Evolutionary conservation across 441 rosid genomes (phyloP), one percentile per base, ranked within the genome.

Genomic region (Erysimum pusillum): DNA sequence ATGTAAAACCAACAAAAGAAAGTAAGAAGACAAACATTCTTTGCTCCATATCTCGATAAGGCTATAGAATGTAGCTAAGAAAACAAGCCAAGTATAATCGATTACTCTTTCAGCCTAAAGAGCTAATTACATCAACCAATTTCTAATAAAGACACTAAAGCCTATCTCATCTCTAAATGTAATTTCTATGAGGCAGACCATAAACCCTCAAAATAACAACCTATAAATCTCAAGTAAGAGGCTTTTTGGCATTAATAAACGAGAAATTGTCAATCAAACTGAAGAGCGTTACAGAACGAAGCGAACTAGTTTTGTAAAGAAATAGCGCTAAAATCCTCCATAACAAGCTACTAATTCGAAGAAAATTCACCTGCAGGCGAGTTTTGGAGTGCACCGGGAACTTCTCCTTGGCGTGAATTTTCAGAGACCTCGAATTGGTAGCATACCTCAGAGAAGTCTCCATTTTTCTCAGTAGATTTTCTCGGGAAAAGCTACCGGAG

Each of bases 351-450:
- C 45, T 4, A 62, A 41, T 25, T 45, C 45, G 44, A 61, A 44
- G 66, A 59, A 63, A 7, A 0, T 4, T 25, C 41, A 92, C 98
- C 93, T 90, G 92, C 52, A 90, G 65, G 71, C 58, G 86, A 66
- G 91, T 92, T 13, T 82, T 83, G 67, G 93, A 85, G 79, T 82
- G 86, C 67, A 90, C 80, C 34, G 81, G 72, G 49, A 92, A 36
- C 76, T 86, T 90, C 89, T 95, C 87, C 85, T 95, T 95, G 80
- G 97, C 97, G 69, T 92, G 93, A 79, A 95, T 86, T 81, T 85
- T 86, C 54, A 92, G 77, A 61, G 88, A 79, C 78, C 76, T 95
- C 65, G 92, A 86, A 64, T 86, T 92, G 34, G 85, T 79, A 17
- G 88, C 79, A 71, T 82, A 88, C 52, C 97, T 87, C 72, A 95